A percentile compares a stretch with the other conserved stretches of the same genome.
Conservation (phyloP, 140 eudicot genomes). For the Cichorium intybus region DNA sequence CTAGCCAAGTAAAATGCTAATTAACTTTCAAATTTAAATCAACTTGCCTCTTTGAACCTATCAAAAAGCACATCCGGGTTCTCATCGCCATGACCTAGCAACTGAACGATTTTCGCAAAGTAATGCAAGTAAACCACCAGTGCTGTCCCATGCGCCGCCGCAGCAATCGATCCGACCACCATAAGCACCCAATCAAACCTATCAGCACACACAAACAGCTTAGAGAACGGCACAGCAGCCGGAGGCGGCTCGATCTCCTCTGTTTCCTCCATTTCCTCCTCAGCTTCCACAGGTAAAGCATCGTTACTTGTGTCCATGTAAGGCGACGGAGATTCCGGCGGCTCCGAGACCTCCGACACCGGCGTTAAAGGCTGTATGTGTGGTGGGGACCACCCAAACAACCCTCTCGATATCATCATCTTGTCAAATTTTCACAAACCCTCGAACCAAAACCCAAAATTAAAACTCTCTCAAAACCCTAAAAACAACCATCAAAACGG, state of each 20-base stretch:
- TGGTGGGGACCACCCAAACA: conserved; percentile 99
- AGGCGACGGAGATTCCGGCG: conserved; percentile 99
- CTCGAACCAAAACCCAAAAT: conserved; percentile 12
- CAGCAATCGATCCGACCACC: conserved; percentile 92
- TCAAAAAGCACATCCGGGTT: conserved; percentile 39
- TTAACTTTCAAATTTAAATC: conserved; percentile 2
- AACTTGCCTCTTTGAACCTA: conserved; percentile 42
- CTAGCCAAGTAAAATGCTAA: not conserved
- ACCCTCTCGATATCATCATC: conserved; percentile 83
- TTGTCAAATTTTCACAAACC: conserved; percentile 6
- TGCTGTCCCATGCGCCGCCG: conserved; percentile 97
- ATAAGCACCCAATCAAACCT: conserved; percentile 81
- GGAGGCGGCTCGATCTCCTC: conserved; percentile 99
- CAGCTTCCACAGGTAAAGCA: conserved; percentile 59
- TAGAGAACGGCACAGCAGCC: conserved; percentile 89
- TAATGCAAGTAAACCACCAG: conserved; percentile 89
- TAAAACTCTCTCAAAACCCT: conserved; percentile 34
- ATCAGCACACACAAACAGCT: conserved; percentile 88
- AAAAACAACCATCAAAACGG: conserved; percentile 19
- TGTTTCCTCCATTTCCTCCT: conserved; percentile 70
- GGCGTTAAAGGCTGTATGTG: conserved; percentile 95
- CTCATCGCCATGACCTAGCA: conserved; percentile 38
- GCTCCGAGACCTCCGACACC: conserved; percentile 98
- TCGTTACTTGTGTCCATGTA: conserved; percentile 60
- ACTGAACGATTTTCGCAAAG: conserved; percentile 75